phyloP scores from a whole-genome alignment of 352 stramenopile species.

The Pythium vanterpoolii region DNA sequence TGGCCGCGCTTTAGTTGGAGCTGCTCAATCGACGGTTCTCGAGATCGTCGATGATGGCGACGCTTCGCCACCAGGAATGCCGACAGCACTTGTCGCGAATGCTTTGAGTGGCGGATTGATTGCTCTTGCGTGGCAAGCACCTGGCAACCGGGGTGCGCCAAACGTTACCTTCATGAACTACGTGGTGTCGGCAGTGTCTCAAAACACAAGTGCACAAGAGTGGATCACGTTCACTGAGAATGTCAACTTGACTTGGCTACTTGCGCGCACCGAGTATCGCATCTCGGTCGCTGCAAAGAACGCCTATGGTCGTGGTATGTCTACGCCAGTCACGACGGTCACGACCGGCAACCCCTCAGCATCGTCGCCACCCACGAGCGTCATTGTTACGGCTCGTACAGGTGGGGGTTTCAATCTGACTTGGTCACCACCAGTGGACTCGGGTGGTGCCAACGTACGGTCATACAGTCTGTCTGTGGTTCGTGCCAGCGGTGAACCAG shows the following conservation, averaged over 20 bases:
- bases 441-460: slow-evolving; percentile 32
- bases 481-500: neutral
- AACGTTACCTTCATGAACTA: slow-evolving; percentile 32
- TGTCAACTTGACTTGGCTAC: slow-evolving; percentile 24
- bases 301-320: slow-evolving; percentile 14
- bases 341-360: slow-evolving; percentile 27
- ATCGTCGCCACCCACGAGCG: slow-evolving; percentile 24
- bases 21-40: slow-evolving; percentile 13
- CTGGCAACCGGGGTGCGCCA: slow-evolving; percentile 31
- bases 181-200: slow-evolving; percentile 21
- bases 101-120: slow-evolving; percentile 31
- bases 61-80: slow-evolving; percentile 31
- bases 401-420: slow-evolving; percentile 43
- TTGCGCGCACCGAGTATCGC: slow-evolving; percentile 29
- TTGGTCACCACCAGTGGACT: slow-evolving; percentile 42
- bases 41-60: slow-evolving; percentile 56
- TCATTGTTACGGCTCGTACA: slow-evolving; percentile 28
- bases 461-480: slow-evolving; percentile 29
- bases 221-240: slow-evolving; percentile 17
- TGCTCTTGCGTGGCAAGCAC: slow-evolving; percentile 28
- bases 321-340: slow-evolving; percentile 15
- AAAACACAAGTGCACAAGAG: slow-evolving; percentile 8
- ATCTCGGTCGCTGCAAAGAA: slow-evolving; percentile 35
- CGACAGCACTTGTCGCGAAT: slow-evolving; percentile 14
- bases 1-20: slow-evolving; percentile 29